Evolutionary conservation across 78 protist genomes (phyloP).

Genomic region (Salpingoeca rosetta): DNA sequence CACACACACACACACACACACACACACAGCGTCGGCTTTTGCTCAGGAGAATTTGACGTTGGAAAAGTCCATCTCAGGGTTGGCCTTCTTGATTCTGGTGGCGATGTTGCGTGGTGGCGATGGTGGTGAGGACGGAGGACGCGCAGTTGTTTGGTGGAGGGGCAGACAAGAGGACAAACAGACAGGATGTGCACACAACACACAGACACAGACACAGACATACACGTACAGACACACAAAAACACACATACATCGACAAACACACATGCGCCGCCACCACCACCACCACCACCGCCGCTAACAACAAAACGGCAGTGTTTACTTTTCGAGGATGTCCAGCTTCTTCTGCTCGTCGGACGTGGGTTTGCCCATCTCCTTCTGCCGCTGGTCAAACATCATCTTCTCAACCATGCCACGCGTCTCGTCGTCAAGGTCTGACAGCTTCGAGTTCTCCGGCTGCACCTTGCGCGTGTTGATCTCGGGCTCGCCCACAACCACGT

Average conservation of each 20-base stretch:
- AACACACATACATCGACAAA: neutral
- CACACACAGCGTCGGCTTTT: too few relatives aligned
- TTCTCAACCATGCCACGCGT: conserved; percentile 62
- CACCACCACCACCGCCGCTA: neutral
- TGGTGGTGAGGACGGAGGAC: too few relatives aligned
- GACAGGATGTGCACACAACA: neutral
- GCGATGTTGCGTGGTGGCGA: too few relatives aligned
- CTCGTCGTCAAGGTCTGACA: conserved; percentile 54
- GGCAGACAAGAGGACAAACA: neutral
- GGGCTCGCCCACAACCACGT: conserved; percentile 30
- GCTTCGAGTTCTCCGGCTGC: conserved; percentile 54
- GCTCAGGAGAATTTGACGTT: conserved; percentile 39
- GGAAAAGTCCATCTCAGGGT: conserved; percentile 66
- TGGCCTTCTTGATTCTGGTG: conserved; percentile 30
- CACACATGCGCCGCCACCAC: neutral
- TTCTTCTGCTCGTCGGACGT: conserved; percentile 64
- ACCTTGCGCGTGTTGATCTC: conserved; percentile 38
- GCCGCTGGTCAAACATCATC: conserved; percentile 72
- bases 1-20: too few relatives aligned
- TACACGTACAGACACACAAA: neutral
- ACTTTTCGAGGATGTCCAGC: conserved; percentile 54
- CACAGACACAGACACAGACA: neutral
- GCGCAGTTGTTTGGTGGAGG: too few relatives aligned
- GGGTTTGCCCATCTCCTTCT: conserved; percentile 58
- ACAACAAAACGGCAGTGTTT: neutral